These are phyloP conservation scores for Kluyveromyces nonfermentans DNA, from an alignment of 805 yeast species.

Conservation along the genomic window DNA sequence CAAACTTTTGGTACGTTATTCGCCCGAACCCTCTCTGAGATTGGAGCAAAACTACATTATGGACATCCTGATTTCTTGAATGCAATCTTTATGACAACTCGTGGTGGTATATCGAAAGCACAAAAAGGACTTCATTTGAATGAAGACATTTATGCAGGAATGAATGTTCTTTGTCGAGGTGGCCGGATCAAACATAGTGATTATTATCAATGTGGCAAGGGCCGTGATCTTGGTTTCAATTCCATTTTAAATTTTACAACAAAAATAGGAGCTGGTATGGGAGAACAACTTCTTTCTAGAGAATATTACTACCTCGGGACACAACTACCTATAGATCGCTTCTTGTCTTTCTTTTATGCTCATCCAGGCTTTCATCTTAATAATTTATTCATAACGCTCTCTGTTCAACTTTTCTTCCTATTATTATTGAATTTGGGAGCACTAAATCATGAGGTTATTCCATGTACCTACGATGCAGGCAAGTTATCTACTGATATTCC, in stretches of 20 bases:
- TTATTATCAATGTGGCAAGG: constrained; percentile 94
- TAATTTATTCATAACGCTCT: constrained; percentile 75
- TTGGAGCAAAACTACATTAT: constrained; percentile 90
- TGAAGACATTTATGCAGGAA: constrained; percentile 95
- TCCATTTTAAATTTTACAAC: constrained; percentile 89
- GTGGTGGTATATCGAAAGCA: constrained; percentile 94
- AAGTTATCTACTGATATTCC: constrained; percentile 66
- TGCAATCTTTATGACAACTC: constrained; percentile 83
- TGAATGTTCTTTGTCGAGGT: constrained; percentile 80
- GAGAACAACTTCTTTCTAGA: constrained; percentile 86
- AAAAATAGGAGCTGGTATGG: constrained; percentile 98
- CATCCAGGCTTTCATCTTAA: constrained; percentile 95
- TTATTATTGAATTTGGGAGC: constrained; percentile 74
- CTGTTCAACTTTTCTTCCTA: constrained; percentile 81
- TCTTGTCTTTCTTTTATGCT: constrained; percentile 88
- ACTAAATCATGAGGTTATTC: constrained; percentile 58
- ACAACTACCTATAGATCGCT: constrained; percentile 78
- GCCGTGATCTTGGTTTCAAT: constrained; percentile 89
- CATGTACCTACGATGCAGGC: constrained; percentile 57
- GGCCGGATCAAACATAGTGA: constrained; percentile 94
- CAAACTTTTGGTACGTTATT: constrained; percentile 94
- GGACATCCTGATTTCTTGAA: constrained; percentile 96
- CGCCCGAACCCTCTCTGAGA: constrained; percentile 86
- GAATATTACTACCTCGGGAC: constrained; percentile 90
- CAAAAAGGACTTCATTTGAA: constrained; percentile 88